A percentile compares a stretch with the other conserved stretches of the same genome.
These are phyloP conservation scores for Microsporum canis DNA, from an alignment of 2,329 filamentous ascomycete species.

Conservation along the genomic window DNA sequence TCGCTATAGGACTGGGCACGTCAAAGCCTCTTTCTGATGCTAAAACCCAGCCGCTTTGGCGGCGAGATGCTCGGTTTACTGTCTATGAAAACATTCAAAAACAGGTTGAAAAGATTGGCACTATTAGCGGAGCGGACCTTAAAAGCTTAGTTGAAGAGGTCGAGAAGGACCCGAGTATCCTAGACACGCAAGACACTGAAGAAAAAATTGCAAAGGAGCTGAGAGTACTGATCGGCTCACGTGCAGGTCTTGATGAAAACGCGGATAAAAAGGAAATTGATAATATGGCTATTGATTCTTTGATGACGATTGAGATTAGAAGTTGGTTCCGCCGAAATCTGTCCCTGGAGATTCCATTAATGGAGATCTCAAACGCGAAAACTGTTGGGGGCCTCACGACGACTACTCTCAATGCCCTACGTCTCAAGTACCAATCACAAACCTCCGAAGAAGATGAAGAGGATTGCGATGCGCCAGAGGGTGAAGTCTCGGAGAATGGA, in stretches of 20 bases:
- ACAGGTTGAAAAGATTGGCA: background rate
- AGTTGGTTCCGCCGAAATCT: conserved; percentile 12
- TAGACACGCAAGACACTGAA: background rate
- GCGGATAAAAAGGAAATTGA: conserved; percentile 4
- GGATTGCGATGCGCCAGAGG: background rate
- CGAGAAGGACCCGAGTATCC: background rate
- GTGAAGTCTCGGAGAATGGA: background rate
- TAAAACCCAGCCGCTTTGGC: background rate
- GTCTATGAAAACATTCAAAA: background rate
- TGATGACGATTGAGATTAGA: conserved; percentile 16
- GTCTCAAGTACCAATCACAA: background rate
- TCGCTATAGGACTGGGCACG: background rate
- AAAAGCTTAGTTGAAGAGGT: background rate
- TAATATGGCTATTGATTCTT: conserved; percentile 15
- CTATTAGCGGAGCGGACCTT: background rate
- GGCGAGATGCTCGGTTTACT: background rate
- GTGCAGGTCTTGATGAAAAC: background rate
- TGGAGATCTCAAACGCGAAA: background rate
- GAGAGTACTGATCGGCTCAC: conserved; percentile 7
- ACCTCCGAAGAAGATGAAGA: background rate
- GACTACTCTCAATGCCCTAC: background rate
- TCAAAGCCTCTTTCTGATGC: background rate
- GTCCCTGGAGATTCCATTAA: background rate
- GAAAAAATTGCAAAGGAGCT: conserved; percentile 10
- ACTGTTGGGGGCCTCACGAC: background rate